phyloP scores from a whole-genome alignment of 352 stramenopile species.

The Pythium pectinolyticum region DNA sequence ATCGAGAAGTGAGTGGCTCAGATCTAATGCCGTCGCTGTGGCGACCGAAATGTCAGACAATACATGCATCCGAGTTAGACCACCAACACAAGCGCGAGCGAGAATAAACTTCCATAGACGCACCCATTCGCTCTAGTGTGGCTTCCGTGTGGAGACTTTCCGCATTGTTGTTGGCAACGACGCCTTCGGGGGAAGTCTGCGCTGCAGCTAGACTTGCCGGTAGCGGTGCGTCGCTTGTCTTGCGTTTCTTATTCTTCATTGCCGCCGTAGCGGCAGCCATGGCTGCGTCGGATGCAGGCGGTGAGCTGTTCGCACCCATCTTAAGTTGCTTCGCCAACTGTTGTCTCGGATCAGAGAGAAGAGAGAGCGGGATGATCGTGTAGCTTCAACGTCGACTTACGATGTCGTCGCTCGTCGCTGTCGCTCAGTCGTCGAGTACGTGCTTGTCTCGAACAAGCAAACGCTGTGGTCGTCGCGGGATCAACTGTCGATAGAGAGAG shows the following conservation, averaged over 20 bases:
- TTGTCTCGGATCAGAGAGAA: conserved; percentile 17
- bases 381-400: conserved; percentile 27
- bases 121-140: conserved; percentile 48
- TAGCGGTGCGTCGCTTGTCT: conserved; percentile 36
- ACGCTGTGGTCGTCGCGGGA: background rate
- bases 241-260: conserved; percentile 58
- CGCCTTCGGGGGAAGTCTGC: background rate
- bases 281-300: conserved; percentile 20
- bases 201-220: conserved; percentile 12
- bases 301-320: conserved; percentile 33
- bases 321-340: conserved; percentile 23
- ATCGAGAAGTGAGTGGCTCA: conserved; percentile 60
- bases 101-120: conserved; percentile 19
- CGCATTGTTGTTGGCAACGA: conserved; percentile 3
- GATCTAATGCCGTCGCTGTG: conserved; percentile 49
- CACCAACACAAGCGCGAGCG: background rate
- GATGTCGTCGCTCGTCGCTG: conserved; percentile 10
- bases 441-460: background rate
- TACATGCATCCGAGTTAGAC: conserved; percentile 2
- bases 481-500: conserved; percentile 3
- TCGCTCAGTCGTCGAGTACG: conserved; percentile 20
- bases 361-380: too few relatives aligned
- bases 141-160: conserved; percentile 23
- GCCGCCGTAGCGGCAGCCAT: conserved; percentile 13
- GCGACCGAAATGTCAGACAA: conserved; percentile 2